Percentiles rank a stretch among this genome's conserved stretches.
Evolutionary conservation across 2,329 filamentous ascomycete species (phyloP).

Genomic region (Bipolaris bicolor): DNA sequence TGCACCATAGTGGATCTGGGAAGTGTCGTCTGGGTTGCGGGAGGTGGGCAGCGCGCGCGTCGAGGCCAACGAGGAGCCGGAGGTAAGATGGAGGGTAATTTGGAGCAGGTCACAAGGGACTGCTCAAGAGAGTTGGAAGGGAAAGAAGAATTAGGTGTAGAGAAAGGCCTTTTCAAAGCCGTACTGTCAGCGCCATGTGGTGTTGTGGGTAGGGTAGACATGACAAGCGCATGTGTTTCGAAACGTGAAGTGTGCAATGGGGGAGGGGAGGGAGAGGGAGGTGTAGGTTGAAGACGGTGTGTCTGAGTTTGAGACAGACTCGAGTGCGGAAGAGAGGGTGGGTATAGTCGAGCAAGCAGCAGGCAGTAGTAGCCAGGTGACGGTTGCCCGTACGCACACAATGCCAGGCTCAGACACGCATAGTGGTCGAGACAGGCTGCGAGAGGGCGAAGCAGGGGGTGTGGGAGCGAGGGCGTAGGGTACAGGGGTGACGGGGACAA

Average conservation of each 20-base stretch:
- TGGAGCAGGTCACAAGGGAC: slow-evolving; percentile 20
- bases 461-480: slow-evolving; percentile 2
- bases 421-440: slow-evolving; percentile 8
- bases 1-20: slow-evolving; percentile 47
- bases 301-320: slow-evolving; percentile 5
- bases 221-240: slow-evolving; percentile 21
- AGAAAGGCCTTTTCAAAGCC: slow-evolving; percentile 45
- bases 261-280: slow-evolving; percentile 1
- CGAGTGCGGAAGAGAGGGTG: slow-evolving; percentile 15
- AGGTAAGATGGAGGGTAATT: slow-evolving; percentile 9
- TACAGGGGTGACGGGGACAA: slow-evolving; percentile 20
- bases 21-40: slow-evolving; percentile 20
- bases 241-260: slow-evolving; percentile 12
- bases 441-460: neutral
- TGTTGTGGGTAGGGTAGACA: slow-evolving; percentile 35
- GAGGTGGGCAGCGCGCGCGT: slow-evolving; percentile 27
- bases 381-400: slow-evolving; percentile 7
- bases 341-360: slow-evolving; percentile 12
- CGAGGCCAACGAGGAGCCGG: slow-evolving; percentile 24
- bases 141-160: slow-evolving; percentile 44
- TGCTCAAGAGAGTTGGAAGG: slow-evolving; percentile 38
- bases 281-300: slow-evolving; percentile 8
- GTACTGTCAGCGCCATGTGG: slow-evolving; percentile 45
- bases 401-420: slow-evolving; percentile 12
- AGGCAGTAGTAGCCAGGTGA: slow-evolving; percentile 14